Evolutionary conservation across 2,329 filamentous ascomycete genomes (phyloP), one percentile per base, ranked within the genome.

Genomic region (Knufia petricola): DNA sequence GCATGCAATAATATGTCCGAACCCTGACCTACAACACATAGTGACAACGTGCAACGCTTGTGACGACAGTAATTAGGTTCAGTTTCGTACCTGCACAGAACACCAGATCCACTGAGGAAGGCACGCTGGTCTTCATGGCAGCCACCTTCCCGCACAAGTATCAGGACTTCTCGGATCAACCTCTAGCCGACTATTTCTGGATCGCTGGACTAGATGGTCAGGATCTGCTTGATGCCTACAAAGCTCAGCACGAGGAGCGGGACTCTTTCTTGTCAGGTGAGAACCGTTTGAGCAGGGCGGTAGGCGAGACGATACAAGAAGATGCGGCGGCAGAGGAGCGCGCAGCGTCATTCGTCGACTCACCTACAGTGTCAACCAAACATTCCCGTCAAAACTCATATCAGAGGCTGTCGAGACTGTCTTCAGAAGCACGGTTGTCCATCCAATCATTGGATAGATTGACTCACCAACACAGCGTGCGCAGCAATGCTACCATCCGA

Each of bases 141-240:
- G 37, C 46, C 42, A 3, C 26, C 19, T 4, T 17, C n/a, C 9
- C 38, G 7, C 37, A 42, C 38, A 48, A 24, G 17, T 6, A 20
- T 20, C 24, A 21, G 17, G 46, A 42, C 37, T 30, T 48, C 21
- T 41, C 38, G 4, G 46, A 48, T 51, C 69, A 70, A 48, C 78
- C 79, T 48, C 73, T 82, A 48, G 79, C 79, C 59, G 79, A 82
- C 63, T 81, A 78, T 64, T 82, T 82, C 64, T 82, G 81, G 73
- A 82, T 82, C 45, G 65, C 69, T 46, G 70, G 70, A 48, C 64
- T 73, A 30, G 70, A 73, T 59, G 68, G 69, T 32, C 60, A 68
- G 10, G 69, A 72, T 58, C 62, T 72, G 40, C 53, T 69, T 28
- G 69, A 72, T 19, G 69, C 68, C 10, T 71, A 57, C 46, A 55